Conservation (phyloP, 2,329 filamentous ascomycete species). For the Pseudocercospora ulei region DNA sequence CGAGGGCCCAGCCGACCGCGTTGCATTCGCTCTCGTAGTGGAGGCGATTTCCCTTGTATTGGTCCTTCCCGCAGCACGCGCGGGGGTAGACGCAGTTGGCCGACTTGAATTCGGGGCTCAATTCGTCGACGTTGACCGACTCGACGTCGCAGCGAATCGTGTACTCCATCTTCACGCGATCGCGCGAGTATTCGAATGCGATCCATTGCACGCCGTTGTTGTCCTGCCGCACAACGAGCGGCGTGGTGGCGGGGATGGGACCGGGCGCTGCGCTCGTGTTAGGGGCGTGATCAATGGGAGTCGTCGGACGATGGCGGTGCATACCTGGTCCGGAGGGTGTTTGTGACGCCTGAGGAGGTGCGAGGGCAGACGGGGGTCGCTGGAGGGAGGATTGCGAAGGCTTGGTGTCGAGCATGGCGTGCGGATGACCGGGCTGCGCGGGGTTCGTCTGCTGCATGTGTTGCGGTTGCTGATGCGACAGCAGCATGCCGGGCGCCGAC, state of each 20-base stretch:
- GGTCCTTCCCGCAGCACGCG: conserved; percentile 87
- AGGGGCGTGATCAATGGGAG: conserved; percentile 42
- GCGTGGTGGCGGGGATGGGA: conserved; percentile 92
- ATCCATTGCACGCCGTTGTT: conserved; percentile 98
- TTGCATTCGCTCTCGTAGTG: conserved; percentile 99
- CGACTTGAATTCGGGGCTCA: conserved; percentile 83
- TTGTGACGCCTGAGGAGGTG: conserved; percentile 27
- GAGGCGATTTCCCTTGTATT: conserved; percentile 89
- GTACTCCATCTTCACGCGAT: conserved; percentile 98
- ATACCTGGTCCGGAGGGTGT: conserved; percentile 31
- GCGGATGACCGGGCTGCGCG: conserved; percentile 24
- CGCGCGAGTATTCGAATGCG: conserved; percentile 92
- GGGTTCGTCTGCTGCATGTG: conserved; percentile 23
- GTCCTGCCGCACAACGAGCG: conserved; percentile 85
- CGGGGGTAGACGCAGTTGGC: conserved; percentile 97
- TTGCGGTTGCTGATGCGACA: conserved; percentile 45
- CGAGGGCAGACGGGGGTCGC: conserved; percentile 24
- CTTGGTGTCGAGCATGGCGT: conserved; percentile 26
- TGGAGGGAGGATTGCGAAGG: conserved; percentile 25
- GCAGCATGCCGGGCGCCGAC: conserved; percentile 43
- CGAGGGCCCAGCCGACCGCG: conserved; percentile 97
- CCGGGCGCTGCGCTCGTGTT: conserved; percentile 89
- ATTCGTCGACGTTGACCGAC: conserved; percentile 80
- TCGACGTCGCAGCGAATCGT: conserved; percentile 97
- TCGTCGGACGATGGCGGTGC: conserved; percentile 20